phyloP scores from a whole-genome alignment of 257 asterid species.

The Nicotiana paniculata region DNA sequence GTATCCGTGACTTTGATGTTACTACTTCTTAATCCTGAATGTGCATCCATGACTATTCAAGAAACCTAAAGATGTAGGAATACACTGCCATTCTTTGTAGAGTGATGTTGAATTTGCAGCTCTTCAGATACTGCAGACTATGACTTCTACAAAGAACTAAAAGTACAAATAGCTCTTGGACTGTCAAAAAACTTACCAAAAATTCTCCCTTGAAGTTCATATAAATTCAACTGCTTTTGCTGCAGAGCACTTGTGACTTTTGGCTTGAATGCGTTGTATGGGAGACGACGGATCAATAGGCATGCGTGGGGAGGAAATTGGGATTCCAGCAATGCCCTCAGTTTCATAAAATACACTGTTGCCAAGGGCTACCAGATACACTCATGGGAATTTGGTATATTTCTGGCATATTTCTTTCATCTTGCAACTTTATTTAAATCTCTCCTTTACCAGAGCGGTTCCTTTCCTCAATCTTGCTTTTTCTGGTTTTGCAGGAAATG shows the following conservation, averaged over 20 bases:
- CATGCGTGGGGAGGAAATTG: slow-evolving; percentile 73
- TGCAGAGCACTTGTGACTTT: slow-evolving; percentile 72
- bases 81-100: background rate
- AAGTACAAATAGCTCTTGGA: background rate
- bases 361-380: slow-evolving; percentile 68
- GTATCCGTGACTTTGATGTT: background rate
- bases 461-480: slow-evolving; percentile 9
- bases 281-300: slow-evolving; percentile 45
- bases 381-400: slow-evolving; percentile 93
- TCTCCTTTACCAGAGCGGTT: background rate
- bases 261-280: slow-evolving; percentile 85
- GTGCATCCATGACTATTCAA: background rate
- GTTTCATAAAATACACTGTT: slow-evolving; percentile 64
- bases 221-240: background rate
- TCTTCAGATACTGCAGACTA: background rate
- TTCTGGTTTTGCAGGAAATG: slow-evolving; percentile 57
- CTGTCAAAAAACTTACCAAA: background rate
- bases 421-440: background rate
- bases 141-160: background rate
- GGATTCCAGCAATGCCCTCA: slow-evolving; percentile 68
- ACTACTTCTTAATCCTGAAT: background rate
- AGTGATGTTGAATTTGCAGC: background rate
- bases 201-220: background rate
- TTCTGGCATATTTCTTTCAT: background rate
- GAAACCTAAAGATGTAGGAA: background rate